Conservation (phyloP, 2,329 filamentous ascomycete species). For the Aspergillus nomiae region DNA sequence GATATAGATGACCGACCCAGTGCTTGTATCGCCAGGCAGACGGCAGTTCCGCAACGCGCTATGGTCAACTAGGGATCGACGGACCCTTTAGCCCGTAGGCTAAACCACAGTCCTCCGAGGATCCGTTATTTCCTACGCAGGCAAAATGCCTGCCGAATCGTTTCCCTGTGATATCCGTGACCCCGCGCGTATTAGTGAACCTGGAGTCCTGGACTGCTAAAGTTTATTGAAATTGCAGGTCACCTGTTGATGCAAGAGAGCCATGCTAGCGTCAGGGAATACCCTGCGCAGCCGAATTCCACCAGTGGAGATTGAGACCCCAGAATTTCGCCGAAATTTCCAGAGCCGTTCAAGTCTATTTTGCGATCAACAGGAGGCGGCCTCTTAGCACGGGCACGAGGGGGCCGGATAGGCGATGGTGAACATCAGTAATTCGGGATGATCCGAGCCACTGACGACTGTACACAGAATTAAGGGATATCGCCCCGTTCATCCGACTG, state of each 20-base stretch:
- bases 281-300: background rate
- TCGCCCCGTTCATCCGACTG: conserved; percentile 7
- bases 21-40: background rate
- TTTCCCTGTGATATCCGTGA: background rate
- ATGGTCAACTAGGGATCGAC: conserved; percentile 1
- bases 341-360: background rate
- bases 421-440: conserved; percentile 11
- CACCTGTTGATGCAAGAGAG: background rate
- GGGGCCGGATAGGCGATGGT: background rate
- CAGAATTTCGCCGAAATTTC: conserved; percentile 2
- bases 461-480: background rate
- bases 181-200: background rate
- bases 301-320: background rate
- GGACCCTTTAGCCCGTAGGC: background rate
- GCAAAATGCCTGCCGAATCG: background rate
- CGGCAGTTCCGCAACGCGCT: background rate
- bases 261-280: background rate
- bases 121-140: background rate
- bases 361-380: conserved; percentile 5
- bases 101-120: background rate
- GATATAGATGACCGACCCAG: background rate
- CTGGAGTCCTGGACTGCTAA: background rate
- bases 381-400: background rate
- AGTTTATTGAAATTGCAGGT: conserved; percentile 2
- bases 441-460: conserved; percentile 12